Conservation (phyloP, 495 filamentous ascomycete genomes). For the Monascus purpureus region DNA sequence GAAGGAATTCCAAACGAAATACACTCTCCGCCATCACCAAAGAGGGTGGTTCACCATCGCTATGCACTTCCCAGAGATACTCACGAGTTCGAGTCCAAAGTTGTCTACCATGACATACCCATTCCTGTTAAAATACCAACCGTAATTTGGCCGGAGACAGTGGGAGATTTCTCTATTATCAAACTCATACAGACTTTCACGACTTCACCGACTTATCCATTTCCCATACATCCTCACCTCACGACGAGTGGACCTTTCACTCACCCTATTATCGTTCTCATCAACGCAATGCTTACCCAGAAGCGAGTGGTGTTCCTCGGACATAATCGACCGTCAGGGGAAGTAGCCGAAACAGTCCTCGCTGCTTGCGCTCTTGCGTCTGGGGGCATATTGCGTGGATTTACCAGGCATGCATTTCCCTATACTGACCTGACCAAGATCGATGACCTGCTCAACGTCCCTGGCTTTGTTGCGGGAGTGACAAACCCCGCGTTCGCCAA, state of each 20-base stretch:
- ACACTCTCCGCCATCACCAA: slow-evolving; percentile 30
- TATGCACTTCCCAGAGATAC: slow-evolving; percentile 79
- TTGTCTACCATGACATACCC: slow-evolving; percentile 88
- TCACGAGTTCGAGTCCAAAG: slow-evolving; percentile 89
- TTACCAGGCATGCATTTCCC: slow-evolving; percentile 95
- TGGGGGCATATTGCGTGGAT: slow-evolving; percentile 86
- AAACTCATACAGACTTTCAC: slow-evolving; percentile 94
- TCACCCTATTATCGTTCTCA: slow-evolving; percentile 39
- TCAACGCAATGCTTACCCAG: slow-evolving; percentile 69
- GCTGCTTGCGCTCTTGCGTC: slow-evolving; percentile 87
- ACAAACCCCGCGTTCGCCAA: slow-evolving; percentile 94
- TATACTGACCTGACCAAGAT: slow-evolving; percentile 98
- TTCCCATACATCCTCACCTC: slow-evolving; percentile 77
- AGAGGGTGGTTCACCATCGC: slow-evolving; percentile 26
- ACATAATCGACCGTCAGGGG: slow-evolving; percentile 83
- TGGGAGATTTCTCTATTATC: slow-evolving; percentile 94
- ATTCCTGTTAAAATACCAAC: slow-evolving; percentile 93
- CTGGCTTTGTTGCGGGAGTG: slow-evolving; percentile 94
- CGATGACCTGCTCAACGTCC: slow-evolving; percentile 87
- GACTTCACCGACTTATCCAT: slow-evolving; percentile 66
- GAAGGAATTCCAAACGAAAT: slow-evolving; percentile 22
- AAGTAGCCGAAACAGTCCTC: slow-evolving; percentile 90
- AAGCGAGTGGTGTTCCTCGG: slow-evolving; percentile 94
- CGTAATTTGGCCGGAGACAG: slow-evolving; percentile 84
- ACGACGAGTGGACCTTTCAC: slow-evolving; percentile 72